Conservation (phyloP, 371 early-diverging fungal species). For the Paraphysoderma sedebokerense region DNA sequence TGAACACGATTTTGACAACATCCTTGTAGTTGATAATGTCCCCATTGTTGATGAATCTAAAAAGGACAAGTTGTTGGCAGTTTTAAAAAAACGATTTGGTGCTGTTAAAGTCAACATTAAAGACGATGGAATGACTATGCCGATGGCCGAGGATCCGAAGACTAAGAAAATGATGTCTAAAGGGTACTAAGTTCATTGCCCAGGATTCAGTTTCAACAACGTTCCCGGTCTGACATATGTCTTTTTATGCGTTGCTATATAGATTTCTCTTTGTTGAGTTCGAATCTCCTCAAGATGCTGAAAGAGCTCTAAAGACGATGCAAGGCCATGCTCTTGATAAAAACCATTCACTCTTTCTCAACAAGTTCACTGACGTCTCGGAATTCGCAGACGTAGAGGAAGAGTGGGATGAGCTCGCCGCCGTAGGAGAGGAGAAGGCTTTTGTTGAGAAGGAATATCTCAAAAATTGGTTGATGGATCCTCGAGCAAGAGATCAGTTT, state of each 20-base stretch:
- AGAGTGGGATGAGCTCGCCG: conserved; percentile 33
- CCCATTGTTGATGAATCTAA: conserved; percentile 79
- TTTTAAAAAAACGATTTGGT: conserved; percentile 67
- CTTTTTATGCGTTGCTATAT: conserved; percentile 1
- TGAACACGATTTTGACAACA: conserved; percentile 58
- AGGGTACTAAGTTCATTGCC: conserved; percentile 31
- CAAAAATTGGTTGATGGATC: conserved; percentile 76
- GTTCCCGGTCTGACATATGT: neutral
- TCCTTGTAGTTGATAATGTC: conserved; percentile 80
- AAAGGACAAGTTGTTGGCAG: conserved; percentile 59
- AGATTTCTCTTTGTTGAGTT: conserved; percentile 89
- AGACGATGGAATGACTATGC: conserved; percentile 73
- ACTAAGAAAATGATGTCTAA: conserved; percentile 54
- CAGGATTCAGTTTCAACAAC: neutral
- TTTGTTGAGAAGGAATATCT: conserved; percentile 70
- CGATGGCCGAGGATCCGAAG: conserved; percentile 47
- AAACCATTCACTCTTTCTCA: conserved; percentile 61
- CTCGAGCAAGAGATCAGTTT: conserved; percentile 77
- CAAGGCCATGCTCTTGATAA: conserved; percentile 71
- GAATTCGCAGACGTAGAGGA: conserved; percentile 56
- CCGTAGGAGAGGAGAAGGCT: conserved; percentile 41
- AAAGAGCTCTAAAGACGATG: conserved; percentile 51
- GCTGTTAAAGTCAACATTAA: conserved; percentile 54
- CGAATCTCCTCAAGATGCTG: conserved; percentile 68
- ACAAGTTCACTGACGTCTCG: conserved; percentile 81